Conservation (phyloP, 345 rosid species). For the Eucalyptus coolabah region DNA sequence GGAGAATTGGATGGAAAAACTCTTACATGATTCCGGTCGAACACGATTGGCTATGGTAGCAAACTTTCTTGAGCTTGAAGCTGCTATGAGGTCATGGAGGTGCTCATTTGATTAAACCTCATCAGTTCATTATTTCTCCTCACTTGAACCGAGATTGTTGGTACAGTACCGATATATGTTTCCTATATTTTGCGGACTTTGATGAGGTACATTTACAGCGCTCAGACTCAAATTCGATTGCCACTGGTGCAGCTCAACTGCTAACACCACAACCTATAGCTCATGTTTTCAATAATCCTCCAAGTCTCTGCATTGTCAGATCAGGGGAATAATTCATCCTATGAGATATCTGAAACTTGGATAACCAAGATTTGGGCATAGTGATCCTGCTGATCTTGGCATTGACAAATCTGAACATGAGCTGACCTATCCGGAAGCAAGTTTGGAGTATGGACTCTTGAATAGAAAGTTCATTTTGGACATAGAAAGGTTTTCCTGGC, state of each 20-base stretch:
- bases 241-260: slow-evolving; percentile 10
- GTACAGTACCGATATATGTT: no score
- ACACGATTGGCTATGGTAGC: slow-evolving; percentile 71
- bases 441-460: no score
- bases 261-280: slow-evolving; percentile 18
- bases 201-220: slow-evolving; percentile 29
- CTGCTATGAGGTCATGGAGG: slow-evolving; percentile 83
- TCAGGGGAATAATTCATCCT: slow-evolving; percentile 25
- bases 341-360: no score
- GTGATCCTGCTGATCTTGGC: no score
- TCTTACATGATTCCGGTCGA: slow-evolving; percentile 58
- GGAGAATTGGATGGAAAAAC: slow-evolving; percentile 57
- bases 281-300: slow-evolving; percentile 24
- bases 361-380: no score
- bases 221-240: slow-evolving; percentile 12
- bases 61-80: slow-evolving; percentile 89
- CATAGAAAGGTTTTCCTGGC: not conserved
- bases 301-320: slow-evolving; percentile 32
- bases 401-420: no score
- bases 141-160: not conserved
- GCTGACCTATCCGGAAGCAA: slow-evolving; percentile 7
- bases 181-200: slow-evolving; percentile 34
- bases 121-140: not conserved
- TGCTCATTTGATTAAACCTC: slow-evolving; percentile 10
- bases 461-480: not conserved